phyloP scores from a whole-genome alignment of 495 filamentous ascomycete genomes.

The Aspergillus bertholletiae region DNA sequence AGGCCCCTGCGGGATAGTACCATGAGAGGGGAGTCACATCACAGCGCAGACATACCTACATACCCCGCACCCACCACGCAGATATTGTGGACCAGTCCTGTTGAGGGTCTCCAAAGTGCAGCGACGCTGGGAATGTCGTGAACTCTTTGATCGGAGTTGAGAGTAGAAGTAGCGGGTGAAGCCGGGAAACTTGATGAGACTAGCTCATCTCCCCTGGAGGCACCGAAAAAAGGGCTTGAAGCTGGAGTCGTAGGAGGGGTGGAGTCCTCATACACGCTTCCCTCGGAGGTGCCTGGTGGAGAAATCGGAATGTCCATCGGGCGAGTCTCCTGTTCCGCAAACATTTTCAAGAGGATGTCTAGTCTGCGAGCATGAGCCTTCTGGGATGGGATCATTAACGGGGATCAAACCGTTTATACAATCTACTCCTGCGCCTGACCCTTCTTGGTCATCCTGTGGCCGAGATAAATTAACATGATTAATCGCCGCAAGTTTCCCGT shows the following conservation, averaged over 20 bases:
- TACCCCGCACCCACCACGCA: conserved; percentile 65
- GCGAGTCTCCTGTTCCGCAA: neutral
- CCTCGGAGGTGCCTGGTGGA: conserved; percentile 21
- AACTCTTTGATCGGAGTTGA: conserved; percentile 6
- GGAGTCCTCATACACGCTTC: conserved; percentile 28
- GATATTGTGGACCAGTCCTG: conserved; percentile 46
- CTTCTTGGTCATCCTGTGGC: neutral
- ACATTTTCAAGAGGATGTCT: neutral
- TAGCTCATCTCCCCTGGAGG: conserved; percentile 26
- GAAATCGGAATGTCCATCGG: conserved; percentile 23
- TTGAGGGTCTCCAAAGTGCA: neutral
- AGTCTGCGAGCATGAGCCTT: neutral
- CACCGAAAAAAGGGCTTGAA: conserved; percentile 43
- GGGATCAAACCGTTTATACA: neutral
- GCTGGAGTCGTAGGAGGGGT: conserved; percentile 54
- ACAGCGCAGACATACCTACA: conserved; percentile 45
- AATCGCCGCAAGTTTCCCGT: neutral
- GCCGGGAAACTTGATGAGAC: conserved; percentile 19
- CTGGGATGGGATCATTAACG: neutral
- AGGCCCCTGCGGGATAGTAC: neutral
- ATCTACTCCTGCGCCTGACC: neutral
- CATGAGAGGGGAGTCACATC: neutral
- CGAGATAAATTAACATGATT: neutral
- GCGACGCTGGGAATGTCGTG: neutral
- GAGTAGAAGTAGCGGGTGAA: conserved; percentile 10